Conservation (phyloP, 805 yeast genomes). For the Ogataea naganishii region DNA sequence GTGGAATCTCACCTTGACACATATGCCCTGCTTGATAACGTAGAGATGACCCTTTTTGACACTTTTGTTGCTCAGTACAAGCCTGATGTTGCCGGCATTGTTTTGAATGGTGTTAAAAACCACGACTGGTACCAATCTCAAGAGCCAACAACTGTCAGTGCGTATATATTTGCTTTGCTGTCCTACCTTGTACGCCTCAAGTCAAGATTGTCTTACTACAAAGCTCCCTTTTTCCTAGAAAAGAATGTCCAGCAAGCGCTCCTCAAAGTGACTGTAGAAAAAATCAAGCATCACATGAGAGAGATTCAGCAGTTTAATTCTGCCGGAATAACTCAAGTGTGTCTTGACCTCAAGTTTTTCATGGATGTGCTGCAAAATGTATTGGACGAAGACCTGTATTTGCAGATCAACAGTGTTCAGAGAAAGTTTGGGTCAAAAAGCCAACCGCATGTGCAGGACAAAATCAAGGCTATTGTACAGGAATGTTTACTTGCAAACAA, state of each 20-base stretch:
- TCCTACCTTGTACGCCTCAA: conserved; percentile 17
- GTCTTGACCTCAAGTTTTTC: conserved; percentile 16
- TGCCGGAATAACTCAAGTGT: conserved; percentile 14
- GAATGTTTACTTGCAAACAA: conserved; percentile 13
- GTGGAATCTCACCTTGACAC: conserved; percentile 35
- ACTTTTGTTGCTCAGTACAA: conserved; percentile 44
- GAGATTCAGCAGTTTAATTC: conserved; percentile 16
- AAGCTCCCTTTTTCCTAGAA: conserved; percentile 11
- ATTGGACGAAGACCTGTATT: not conserved
- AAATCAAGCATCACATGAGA: conserved; percentile 12
- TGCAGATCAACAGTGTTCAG: not conserved
- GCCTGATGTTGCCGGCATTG: conserved; percentile 27
- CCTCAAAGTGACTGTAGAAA: conserved; percentile 13
- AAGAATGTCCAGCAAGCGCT: conserved; percentile 14
- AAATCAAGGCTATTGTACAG: conserved; percentile 11
- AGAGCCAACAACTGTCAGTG: conserved; percentile 8
- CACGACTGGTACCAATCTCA: conserved; percentile 30
- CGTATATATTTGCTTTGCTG: conserved; percentile 15
- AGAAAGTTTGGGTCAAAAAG: not conserved
- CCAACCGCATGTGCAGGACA: not conserved
- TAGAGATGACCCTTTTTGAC: conserved; percentile 46
- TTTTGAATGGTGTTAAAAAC: conserved; percentile 30
- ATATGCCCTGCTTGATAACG: conserved; percentile 32
- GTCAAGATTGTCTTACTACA: conserved; percentile 14
- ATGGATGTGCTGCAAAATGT: conserved; percentile 10